A percentile compares a stretch with the other conserved stretches of the same genome.
These are phyloP conservation scores for Trifolium dubium DNA, from an alignment of 306 rosid genomes.

Conservation along the genomic window DNA sequence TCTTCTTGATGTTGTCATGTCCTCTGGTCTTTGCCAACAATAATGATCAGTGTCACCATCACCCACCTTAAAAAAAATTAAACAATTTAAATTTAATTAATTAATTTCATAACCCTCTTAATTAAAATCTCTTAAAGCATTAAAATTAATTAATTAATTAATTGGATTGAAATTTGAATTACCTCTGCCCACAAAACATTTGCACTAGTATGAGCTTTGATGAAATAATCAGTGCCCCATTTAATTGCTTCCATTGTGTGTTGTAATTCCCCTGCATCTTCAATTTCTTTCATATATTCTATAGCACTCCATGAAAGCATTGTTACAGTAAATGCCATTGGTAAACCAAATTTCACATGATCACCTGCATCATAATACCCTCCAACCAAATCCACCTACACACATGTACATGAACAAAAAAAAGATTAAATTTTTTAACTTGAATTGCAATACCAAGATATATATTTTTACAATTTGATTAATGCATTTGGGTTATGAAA, in stretches of 20 bases:
- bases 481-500: constrained; percentile 14
- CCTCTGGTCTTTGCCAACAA: constrained; percentile 98
- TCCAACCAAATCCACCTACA: constrained; percentile 93
- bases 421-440: constrained; percentile 15
- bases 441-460: constrained; percentile 26
- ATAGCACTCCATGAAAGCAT: constrained; percentile 94
- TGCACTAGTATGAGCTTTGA: constrained; percentile 93
- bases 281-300: constrained; percentile 69
- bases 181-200: constrained; percentile 98
- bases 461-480: neutral
- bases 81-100: neutral
- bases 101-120: neutral
- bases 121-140: neutral
- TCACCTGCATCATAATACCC: constrained; percentile 98
- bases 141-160: neutral
- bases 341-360: constrained; percentile 95
- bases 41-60: constrained; percentile 98
- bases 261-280: constrained; percentile 72
- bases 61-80: constrained; percentile 66
- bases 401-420: too few species aligned
- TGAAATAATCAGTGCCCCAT: constrained; percentile 98
- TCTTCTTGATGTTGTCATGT: constrained; percentile 94
- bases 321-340: constrained; percentile 97
- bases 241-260: constrained; percentile 92
- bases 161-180: neutral